Evolutionary conservation across 345 rosid genomes (phyloP), one percentile per base, ranked within the genome.

Genomic region (Gossypium anomalum): DNA sequence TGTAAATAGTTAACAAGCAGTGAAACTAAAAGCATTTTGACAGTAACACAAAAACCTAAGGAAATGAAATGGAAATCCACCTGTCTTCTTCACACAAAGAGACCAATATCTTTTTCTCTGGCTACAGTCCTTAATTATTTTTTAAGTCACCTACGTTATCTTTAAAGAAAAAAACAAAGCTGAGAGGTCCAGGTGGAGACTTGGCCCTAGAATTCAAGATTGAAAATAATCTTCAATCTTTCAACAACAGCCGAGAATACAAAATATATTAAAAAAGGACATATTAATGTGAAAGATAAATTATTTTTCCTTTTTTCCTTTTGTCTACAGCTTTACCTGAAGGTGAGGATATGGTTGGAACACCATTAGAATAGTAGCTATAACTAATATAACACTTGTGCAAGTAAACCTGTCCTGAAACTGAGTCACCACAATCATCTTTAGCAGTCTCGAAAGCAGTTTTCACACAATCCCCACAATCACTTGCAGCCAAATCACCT

Each of bases 331-430:
- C n/a, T 47, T 81, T 78, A 82, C 90, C 87, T 80, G 88, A 72
- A 45, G 76, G 9, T 17, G 91, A 49, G 52, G 85, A 20, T 29
- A 84, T 77, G 72, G 67, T 76, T 2, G 98, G 89, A 67, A 84
- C 93, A 22, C 97, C 98, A 66, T 80, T 89, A 4, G 98, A 85
- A 84, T 94, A 89, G 25, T 92, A 92, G 68, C 88, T 92, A 66
- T 82, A 94, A 83, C 97, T 92, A 76, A 92, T 78, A 77, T 78
- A 92, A 78, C 98, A 94, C 82, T 87, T 89, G n/a, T 83, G 82
- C 65, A 92, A 82, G 79, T 87, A 94, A 55, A 87, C 74, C 73
- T 91, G 97, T 13, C 82, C 97, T 17, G 94, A 88, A 78, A 82
- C 83, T 0, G 98, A 86, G 52, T 80, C 84, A 1, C 92, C 93